Base-by-base conservation (phyloP, 257 asterid genomes). In the Fraxinus cuspidata region DNA sequence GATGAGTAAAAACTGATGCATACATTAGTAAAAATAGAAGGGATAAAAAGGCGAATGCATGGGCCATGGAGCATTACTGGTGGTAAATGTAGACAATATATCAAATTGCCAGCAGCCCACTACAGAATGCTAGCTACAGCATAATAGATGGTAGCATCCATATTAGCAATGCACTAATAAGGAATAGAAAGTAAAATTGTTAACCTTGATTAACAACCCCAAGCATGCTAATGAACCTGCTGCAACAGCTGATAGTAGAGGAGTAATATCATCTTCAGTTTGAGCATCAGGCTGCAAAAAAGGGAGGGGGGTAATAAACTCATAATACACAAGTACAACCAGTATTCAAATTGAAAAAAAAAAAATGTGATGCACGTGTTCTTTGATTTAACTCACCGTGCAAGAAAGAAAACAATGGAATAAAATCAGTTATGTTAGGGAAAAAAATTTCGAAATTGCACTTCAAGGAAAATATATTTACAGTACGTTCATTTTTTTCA, bases 211-310 rank as follows among this genome's bases (percentile, higher is more conserved):
- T 86, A 95, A 81, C 81, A 90, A 84, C 86, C 90, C 96, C 79
- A 90, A 80, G 76, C 97, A 91, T 79, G 91, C 71, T 80, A 90
- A 84, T 60, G 98, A 95, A 82, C 90, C 94, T n/a, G 97, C 97
- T 82, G 99, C 98, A 70, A 95, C 98, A 84, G 98, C 94, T 35
- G 98, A 87, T 75, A 93, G 37, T 81, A 95, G 82, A 69, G 99
- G 97, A 82, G 94, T 90, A 72, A 95, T 81, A 78, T 92, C 97
- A 78, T 95, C 99, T 23, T 93, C 97, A 29, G 92, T 91, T 87
- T 88, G 86, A 78, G 84, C 82, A 86, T 95, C 91, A 58, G 97
- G 93, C 98, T 95, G 94, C 91, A 89, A 85, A 76, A 53, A 73
- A 63, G 84, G 74, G 72, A 40, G 71, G 58, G 47, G 71, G 34